Base-by-base conservation (phyloP, 768 basidiomycete genomes). In the Lactifluus pinguis region DNA sequence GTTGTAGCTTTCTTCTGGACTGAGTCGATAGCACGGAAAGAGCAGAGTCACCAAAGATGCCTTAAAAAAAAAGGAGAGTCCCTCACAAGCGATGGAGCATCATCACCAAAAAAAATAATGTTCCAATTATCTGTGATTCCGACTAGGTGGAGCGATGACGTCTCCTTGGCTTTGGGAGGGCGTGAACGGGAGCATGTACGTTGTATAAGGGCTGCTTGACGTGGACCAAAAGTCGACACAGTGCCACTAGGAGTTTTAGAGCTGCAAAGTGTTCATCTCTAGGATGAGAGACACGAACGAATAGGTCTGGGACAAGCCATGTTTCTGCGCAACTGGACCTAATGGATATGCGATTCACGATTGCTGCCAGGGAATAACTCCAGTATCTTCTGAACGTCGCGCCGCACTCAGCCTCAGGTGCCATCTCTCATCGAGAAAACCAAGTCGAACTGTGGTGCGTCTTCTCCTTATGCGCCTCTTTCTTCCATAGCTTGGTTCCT, bases 61-160 rank as follows among this genome's bases (percentile, higher is more conserved):
- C 92, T 71, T 92, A 87, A 74, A 95, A 92, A n/a, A n/a, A n/a
- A n/a, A n/a, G n/a, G 7, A 97, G 75, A 7, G 90, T 87, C 60
- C 78, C 44, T 71, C 76, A 39, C 70, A 75, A 19, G 79, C 73
- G 14, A 73, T 71, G 4, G 74, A 67, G 21, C 77, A 17, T 77
- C 72, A 60, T 92, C 85, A 1, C 91, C 91, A 54, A 91, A 78
- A 48, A 86, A 70, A 9, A 88, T 77, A 15, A 89, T 79, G 53
- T 77, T 77, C 79, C 87, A 89, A 21, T 76, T 72, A 7, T 79
- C 70, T 13, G 87, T 89, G 64, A 93, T 77, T n/a, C 83, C 89
- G 13, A 89, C 78, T 54, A 92, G 76, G 49, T 76, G 80, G 69
- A 83, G 83, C 11, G 74, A 72, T 8, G 73, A 65, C 3, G 72